These are phyloP conservation scores for Colletotrichum salicis DNA, from an alignment of 2,329 filamentous ascomycete species.

Conservation along the genomic window DNA sequence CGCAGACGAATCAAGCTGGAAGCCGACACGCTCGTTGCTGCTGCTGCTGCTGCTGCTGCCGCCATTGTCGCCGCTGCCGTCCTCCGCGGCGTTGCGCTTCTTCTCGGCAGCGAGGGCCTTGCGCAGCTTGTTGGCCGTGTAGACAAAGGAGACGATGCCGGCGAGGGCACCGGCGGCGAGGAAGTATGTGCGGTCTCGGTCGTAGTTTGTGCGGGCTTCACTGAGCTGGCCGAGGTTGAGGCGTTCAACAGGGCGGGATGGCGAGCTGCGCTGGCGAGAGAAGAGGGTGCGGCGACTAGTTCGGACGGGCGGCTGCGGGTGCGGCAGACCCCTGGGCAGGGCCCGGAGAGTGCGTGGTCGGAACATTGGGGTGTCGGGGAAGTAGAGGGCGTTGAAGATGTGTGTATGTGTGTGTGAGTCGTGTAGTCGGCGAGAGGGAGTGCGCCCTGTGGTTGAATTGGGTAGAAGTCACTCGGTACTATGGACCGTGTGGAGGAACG, in stretches of 20 bases:
- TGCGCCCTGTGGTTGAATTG: not conserved
- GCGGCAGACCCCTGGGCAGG: conserved; percentile 37
- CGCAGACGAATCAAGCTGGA: conserved; percentile 55
- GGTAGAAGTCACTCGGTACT: not conserved
- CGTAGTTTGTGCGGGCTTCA: conserved; percentile 58
- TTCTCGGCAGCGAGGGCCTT: conserved; percentile 49
- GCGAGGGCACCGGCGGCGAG: conserved; percentile 61
- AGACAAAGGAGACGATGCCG: conserved; percentile 61
- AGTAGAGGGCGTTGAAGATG: not conserved
- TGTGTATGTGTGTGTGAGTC: not conserved
- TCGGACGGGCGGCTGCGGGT: conserved; percentile 29
- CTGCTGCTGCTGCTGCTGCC: conserved; percentile 9
- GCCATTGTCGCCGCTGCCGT: conserved; percentile 25
- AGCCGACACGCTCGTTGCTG: conserved; percentile 12
- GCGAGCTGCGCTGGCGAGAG: conserved; percentile 38
- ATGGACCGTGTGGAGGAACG: not conserved
- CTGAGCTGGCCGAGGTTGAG: conserved; percentile 62
- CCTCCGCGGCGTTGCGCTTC: conserved; percentile 34
- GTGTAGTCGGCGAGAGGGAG: not conserved
- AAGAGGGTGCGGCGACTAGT: conserved; percentile 49
- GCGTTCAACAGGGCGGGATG: conserved; percentile 55
- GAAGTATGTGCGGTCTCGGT: conserved; percentile 62
- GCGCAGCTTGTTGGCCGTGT: conserved; percentile 64
- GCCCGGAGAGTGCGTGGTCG: conserved; percentile 41
- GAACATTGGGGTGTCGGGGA: conserved; percentile 40